phyloP scores from a whole-genome alignment of 202 grass and related monocot genomes.

The Saccharum hybrid region DNA sequence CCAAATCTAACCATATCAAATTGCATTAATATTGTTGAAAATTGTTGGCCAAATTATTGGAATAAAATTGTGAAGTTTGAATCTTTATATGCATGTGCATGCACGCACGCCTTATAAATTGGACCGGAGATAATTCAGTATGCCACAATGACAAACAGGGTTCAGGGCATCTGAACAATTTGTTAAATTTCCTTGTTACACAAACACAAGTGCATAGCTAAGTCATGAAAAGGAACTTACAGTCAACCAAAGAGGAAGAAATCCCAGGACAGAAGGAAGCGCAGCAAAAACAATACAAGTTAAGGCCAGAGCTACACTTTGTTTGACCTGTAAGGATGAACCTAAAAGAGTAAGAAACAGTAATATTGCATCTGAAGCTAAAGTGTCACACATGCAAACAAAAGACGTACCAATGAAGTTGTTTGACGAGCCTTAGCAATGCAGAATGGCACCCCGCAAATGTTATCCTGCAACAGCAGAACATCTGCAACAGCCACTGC shows the following conservation, averaged over 20 bases:
- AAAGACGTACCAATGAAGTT: slow-evolving; percentile 73
- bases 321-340: slow-evolving; percentile 84
- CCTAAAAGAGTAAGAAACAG: slow-evolving; percentile 29
- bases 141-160: not conserved
- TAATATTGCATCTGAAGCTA: slow-evolving; percentile 37
- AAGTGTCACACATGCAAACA: slow-evolving; percentile 2
- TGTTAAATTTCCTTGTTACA: not conserved
- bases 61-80: too few relatives aligned
- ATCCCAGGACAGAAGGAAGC: slow-evolving; percentile 93
- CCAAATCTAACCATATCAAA: too few relatives aligned
- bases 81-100: too few relatives aligned
- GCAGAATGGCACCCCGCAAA: slow-evolving; percentile 85
- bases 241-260: slow-evolving; percentile 98
- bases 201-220: not conserved
- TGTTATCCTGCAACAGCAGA: slow-evolving; percentile 86
- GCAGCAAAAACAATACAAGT: slow-evolving; percentile 88
- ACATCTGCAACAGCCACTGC: slow-evolving; percentile 93
- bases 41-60: too few relatives aligned
- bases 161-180: not conserved
- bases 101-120: too few relatives aligned
- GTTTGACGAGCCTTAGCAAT: slow-evolving; percentile 95
- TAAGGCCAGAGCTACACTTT: slow-evolving; percentile 97
- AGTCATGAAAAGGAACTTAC: slow-evolving; percentile 54
- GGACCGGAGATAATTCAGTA: not conserved
- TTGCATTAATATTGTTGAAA: too few relatives aligned